These are phyloP conservation scores for Pleurotus sapidus DNA, from an alignment of 768 basidiomycete species.

Conservation along the genomic window DNA sequence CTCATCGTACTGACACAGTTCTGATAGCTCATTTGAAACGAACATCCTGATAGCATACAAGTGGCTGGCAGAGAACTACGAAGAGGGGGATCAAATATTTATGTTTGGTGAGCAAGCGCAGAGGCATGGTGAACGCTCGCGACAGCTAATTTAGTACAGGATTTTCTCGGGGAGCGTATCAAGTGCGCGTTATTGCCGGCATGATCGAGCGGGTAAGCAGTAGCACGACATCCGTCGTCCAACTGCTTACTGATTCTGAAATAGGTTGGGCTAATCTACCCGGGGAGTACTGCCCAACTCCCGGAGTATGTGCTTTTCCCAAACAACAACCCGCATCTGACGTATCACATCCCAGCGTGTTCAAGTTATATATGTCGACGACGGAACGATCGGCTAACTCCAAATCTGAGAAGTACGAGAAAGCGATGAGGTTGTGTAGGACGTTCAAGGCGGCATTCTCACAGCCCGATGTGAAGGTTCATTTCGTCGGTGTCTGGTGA, in stretches of 20 bases:
- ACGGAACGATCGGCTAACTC: background rate
- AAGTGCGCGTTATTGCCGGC: conserved; percentile 38
- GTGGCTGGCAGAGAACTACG: conserved; percentile 39
- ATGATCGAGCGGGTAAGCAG: conserved; percentile 38
- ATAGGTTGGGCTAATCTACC: conserved; percentile 39
- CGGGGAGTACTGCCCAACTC: conserved; percentile 38
- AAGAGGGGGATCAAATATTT: conserved; percentile 34
- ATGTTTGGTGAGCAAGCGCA: conserved; percentile 30
- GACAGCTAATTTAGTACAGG: conserved; percentile 20
- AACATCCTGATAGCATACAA: conserved; percentile 34
- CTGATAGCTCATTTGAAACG: conserved; percentile 32
- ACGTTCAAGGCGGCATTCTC: conserved; percentile 18
- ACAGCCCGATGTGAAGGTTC: conserved; percentile 27
- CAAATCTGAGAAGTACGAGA: background rate
- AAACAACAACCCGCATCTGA: too few species aligned
- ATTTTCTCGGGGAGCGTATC: conserved; percentile 48
- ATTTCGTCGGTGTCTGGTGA: conserved; percentile 45
- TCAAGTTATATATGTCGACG: conserved; percentile 27
- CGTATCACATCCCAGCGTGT: conserved; percentile 7
- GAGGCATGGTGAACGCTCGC: too few species aligned
- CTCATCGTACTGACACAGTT: too few species aligned
- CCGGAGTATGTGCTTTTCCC: conserved; percentile 24
- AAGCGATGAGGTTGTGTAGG: background rate
- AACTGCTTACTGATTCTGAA: too few species aligned
- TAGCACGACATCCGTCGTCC: too few species aligned